Evolutionary conservation across 208 protist genomes (phyloP).

Genomic region (Blechomonas ayalai): DNA sequence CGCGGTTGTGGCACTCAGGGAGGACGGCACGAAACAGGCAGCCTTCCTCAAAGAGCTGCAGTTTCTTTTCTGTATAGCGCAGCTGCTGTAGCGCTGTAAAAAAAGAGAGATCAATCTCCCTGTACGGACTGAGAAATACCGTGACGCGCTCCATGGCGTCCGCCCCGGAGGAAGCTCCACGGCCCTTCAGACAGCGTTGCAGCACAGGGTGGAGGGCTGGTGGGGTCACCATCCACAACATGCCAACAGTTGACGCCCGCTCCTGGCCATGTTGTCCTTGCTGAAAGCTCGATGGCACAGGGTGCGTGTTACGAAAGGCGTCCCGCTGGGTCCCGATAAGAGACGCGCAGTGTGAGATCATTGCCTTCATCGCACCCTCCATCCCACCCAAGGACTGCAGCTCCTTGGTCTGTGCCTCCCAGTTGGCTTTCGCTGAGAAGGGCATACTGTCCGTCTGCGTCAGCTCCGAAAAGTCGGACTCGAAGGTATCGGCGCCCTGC

Average conservation of each 20-base stretch:
- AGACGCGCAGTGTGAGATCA: conserved; percentile 73
- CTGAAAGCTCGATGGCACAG: conserved; percentile 32
- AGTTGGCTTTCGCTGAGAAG: conserved; percentile 54
- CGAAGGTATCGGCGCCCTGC: conserved; percentile 65
- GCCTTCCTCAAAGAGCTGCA: conserved; percentile 87
- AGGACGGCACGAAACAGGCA: conserved; percentile 83
- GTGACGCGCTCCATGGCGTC: conserved; percentile 88
- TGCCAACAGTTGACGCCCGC: conserved; percentile 67
- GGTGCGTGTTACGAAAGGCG: conserved; percentile 64
- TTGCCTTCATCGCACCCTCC: conserved; percentile 42
- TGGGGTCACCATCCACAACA: conserved; percentile 85
- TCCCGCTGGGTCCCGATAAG: conserved; percentile 62
- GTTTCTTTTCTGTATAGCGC: conserved; percentile 86
- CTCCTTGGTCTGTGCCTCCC: conserved; percentile 61
- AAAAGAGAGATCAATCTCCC: conserved; percentile 80
- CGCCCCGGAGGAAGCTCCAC: conserved; percentile 62
- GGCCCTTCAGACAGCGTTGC: conserved; percentile 47
- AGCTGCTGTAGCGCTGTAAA: conserved; percentile 86
- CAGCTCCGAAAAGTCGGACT: conserved; percentile 77
- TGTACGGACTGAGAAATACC: conserved; percentile 66
- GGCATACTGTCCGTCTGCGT: conserved; percentile 21
- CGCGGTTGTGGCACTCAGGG: conserved; percentile 72
- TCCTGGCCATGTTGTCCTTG: conserved; percentile 76
- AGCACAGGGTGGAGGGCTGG: conserved; percentile 60
- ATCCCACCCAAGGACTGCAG: conserved; percentile 54